A percentile compares a stretch with the other conserved stretches of the same genome.
Conservation (phyloP, 805 yeast species). For the Wickerhamomyces queroliae region DNA sequence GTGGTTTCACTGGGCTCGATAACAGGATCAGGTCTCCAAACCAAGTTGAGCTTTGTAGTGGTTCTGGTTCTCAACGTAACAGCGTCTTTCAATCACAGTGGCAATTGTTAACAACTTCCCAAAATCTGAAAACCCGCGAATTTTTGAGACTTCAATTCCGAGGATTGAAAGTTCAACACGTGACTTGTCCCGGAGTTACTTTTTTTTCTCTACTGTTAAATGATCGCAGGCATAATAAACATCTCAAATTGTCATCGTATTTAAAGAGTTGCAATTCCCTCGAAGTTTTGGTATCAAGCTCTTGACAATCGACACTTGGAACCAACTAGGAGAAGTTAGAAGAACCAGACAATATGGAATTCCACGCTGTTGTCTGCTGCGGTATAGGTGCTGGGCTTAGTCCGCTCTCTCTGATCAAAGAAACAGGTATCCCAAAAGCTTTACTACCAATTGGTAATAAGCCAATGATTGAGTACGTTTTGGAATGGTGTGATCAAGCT, state of each 20-base stretch:
- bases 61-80: too few species aligned
- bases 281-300: too few species aligned
- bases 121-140: neutral
- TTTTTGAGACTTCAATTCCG: neutral
- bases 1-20: too few species aligned
- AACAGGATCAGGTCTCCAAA: too few species aligned
- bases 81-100: too few species aligned
- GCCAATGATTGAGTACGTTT: conserved; percentile 81
- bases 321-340: neutral
- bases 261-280: too few species aligned
- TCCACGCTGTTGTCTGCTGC: conserved; percentile 86
- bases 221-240: too few species aligned
- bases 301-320: too few species aligned
- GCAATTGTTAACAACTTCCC: neutral
- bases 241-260: too few species aligned
- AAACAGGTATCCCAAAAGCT: conserved; percentile 74
- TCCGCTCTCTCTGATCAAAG: conserved; percentile 63
- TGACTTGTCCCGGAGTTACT: too few species aligned
- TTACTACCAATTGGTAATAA: conserved; percentile 83
- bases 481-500: conserved; percentile 91
- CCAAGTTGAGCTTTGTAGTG: conserved; percentile 83
- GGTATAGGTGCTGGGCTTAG: conserved; percentile 72
- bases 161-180: too few species aligned
- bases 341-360: conserved; percentile 55
- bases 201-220: too few species aligned